phyloP scores from a whole-genome alignment of 2,329 filamentous ascomycete genomes.

The Exophiala sideris region DNA sequence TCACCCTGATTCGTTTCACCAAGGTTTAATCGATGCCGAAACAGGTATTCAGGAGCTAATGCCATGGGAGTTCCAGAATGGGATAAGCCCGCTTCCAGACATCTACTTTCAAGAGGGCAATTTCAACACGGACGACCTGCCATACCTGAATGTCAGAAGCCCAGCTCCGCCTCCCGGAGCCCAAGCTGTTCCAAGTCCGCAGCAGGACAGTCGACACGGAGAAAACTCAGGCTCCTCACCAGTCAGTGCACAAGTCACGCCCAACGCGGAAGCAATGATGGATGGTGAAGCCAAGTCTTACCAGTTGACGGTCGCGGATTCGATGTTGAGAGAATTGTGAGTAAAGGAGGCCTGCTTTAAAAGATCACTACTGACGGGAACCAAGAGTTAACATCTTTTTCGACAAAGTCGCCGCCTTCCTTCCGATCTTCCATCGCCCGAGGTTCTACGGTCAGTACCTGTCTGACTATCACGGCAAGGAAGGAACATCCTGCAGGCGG shows the following conservation, averaged over 20 bases:
- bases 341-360: neutral
- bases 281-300: neutral
- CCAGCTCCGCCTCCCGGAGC: too few species aligned
- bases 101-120: too few species aligned
- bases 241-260: neutral
- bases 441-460: constrained; percentile 1
- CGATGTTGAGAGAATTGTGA: neutral
- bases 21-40: too few species aligned
- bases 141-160: too few species aligned
- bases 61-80: too few species aligned
- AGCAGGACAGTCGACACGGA: too few species aligned
- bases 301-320: neutral
- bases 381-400: constrained; percentile 2
- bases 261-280: neutral
- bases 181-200: too few species aligned
- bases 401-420: neutral
- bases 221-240: neutral
- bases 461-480: neutral
- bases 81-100: too few species aligned
- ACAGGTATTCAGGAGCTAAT: too few species aligned
- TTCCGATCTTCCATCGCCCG: constrained; percentile 3
- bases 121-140: too few species aligned
- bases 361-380: neutral
- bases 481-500: neutral
- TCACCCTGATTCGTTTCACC: too few species aligned